These are phyloP conservation scores for Podospora appendiculata DNA, from an alignment of 495 filamentous ascomycete genomes.

Conservation along the genomic window DNA sequence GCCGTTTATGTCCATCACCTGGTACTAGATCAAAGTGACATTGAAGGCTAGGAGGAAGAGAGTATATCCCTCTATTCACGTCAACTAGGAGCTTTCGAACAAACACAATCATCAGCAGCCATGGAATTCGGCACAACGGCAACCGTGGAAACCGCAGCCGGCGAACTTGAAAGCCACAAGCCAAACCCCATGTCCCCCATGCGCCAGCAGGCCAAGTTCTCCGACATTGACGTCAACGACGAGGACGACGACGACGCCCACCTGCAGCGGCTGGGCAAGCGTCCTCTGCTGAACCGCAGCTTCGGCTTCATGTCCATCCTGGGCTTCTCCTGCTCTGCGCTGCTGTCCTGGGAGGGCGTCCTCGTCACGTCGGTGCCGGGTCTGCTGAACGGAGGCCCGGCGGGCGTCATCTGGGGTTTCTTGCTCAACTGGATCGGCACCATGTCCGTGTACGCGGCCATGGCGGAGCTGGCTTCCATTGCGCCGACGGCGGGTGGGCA, in stretches of 20 bases:
- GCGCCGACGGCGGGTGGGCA: slow-evolving; percentile 22
- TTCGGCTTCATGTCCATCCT: slow-evolving; percentile 41
- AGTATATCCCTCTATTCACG: too few relatives aligned
- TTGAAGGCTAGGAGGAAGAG: too few relatives aligned
- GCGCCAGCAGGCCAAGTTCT: too few relatives aligned
- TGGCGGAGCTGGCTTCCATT: slow-evolving; percentile 45
- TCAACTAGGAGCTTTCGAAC: too few relatives aligned
- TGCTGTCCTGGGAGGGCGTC: slow-evolving; percentile 38
- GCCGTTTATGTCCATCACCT: too few relatives aligned
- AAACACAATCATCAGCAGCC: too few relatives aligned
- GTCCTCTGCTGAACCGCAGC: slow-evolving; percentile 26
- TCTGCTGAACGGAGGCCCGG: slow-evolving; percentile 33
- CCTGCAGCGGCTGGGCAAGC: background rate
- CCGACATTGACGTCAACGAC: too few relatives aligned
- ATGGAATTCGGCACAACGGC: too few relatives aligned
- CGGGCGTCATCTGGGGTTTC: slow-evolving; percentile 45
- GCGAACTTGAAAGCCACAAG: too few relatives aligned
- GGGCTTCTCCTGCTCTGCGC: slow-evolving; percentile 36
- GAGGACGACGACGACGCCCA: background rate
- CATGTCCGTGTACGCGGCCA: slow-evolving; percentile 34
- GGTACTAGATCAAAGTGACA: too few relatives aligned
- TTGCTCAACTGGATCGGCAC: slow-evolving; percentile 43
- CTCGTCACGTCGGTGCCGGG: slow-evolving; percentile 7
- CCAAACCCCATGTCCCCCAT: too few relatives aligned
- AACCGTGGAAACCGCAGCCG: too few relatives aligned